phyloP scores from a whole-genome alignment of 352 stramenopile species.

The Elongisporangium anandrum region DNA sequence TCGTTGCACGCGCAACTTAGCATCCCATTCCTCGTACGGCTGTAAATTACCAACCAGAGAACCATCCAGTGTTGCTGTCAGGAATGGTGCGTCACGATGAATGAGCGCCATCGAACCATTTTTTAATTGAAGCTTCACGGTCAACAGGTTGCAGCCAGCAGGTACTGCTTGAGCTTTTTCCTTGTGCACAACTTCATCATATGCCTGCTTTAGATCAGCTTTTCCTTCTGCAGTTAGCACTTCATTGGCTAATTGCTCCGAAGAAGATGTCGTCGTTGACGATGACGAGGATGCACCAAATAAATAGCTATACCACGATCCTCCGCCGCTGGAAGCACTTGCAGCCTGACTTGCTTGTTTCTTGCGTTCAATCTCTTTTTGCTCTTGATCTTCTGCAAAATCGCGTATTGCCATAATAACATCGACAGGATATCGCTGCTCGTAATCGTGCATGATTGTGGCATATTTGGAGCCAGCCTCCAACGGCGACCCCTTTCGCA shows the following conservation, averaged over 20 bases:
- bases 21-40: slow-evolving; percentile 65
- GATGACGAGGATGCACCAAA: slow-evolving; percentile 33
- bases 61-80: slow-evolving; percentile 39
- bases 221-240: slow-evolving; percentile 63
- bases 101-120: slow-evolving; percentile 51
- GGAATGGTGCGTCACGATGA: slow-evolving; percentile 40
- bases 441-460: slow-evolving; percentile 40
- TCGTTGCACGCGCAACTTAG: slow-evolving; percentile 48
- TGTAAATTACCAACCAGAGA: slow-evolving; percentile 58
- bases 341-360: slow-evolving; percentile 16
- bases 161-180: slow-evolving; percentile 40
- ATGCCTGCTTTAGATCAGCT: slow-evolving; percentile 65
- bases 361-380: slow-evolving; percentile 18
- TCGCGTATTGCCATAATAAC: slow-evolving; percentile 62
- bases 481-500: slow-evolving; percentile 33
- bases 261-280: slow-evolving; percentile 5
- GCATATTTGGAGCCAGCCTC: slow-evolving; percentile 37
- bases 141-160: slow-evolving; percentile 60
- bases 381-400: slow-evolving; percentile 50
- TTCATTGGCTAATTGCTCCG: slow-evolving; percentile 8
- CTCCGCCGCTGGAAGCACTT: slow-evolving; percentile 14
- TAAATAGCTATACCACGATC: slow-evolving; percentile 82
- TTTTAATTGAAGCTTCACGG: slow-evolving; percentile 58
- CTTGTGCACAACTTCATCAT: slow-evolving; percentile 64
- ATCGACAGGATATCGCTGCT: slow-evolving; percentile 64